phyloP scores from a whole-genome alignment of 352 stramenopile genomes.

The Globisporangium apiculatum region DNA sequence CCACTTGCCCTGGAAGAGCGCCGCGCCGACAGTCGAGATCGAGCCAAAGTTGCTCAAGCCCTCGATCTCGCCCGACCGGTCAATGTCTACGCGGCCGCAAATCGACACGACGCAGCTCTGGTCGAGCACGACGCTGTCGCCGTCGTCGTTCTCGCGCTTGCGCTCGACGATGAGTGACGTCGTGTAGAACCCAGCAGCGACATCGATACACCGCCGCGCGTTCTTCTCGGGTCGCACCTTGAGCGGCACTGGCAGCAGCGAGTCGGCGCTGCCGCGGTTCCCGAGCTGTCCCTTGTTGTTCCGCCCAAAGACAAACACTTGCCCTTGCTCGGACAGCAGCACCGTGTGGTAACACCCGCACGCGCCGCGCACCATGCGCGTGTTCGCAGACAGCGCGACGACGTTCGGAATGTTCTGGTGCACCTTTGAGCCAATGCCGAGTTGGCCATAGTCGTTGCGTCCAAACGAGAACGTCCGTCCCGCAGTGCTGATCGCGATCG shows the following conservation, averaged over 20 bases:
- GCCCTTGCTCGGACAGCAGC: slow-evolving; percentile 72
- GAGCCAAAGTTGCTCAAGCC: slow-evolving; percentile 86
- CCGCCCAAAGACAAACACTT: slow-evolving; percentile 79
- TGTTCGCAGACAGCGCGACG: slow-evolving; percentile 61
- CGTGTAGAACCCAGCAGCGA: slow-evolving; percentile 84
- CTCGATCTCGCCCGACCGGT: slow-evolving; percentile 80
- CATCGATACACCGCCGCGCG: slow-evolving; percentile 62
- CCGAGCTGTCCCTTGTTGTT: slow-evolving; percentile 89
- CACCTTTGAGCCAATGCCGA: slow-evolving; percentile 80
- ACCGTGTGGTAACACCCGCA: slow-evolving; percentile 87
- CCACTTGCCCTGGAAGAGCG: slow-evolving; percentile 83
- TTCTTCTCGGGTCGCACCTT: slow-evolving; percentile 83
- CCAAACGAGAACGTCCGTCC: slow-evolving; percentile 76
- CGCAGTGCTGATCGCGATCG: slow-evolving; percentile 54
- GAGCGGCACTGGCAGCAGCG: slow-evolving; percentile 68
- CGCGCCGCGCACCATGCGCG: slow-evolving; percentile 60
- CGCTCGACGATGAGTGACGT: slow-evolving; percentile 81
- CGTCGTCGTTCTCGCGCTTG: slow-evolving; percentile 78
- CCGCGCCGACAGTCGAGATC: slow-evolving; percentile 68
- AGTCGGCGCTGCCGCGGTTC: slow-evolving; percentile 78
- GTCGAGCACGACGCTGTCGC: slow-evolving; percentile 45
- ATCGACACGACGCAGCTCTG: slow-evolving; percentile 59
- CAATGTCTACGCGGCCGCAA: slow-evolving; percentile 82
- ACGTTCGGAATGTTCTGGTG: slow-evolving; percentile 73
- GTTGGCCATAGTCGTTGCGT: slow-evolving; percentile 83